Base-by-base conservation (phyloP, 169 alveolate genomes). In the Toxoplasma gondii region DNA sequence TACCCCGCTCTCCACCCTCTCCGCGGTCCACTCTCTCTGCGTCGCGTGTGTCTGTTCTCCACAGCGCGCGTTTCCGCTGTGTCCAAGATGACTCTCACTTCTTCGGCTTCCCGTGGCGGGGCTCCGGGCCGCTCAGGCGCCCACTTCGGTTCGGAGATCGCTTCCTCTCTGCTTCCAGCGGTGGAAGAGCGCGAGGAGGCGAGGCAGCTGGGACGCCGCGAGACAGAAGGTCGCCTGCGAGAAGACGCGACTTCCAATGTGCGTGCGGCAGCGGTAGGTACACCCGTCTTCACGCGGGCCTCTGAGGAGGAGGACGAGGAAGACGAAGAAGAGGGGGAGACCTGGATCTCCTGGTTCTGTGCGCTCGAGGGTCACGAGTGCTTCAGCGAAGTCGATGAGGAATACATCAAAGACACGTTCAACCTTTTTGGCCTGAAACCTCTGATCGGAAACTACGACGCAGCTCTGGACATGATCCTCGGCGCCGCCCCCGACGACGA, bases 321-420 rank as follows among this genome's bases (percentile, higher is more conserved):
- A 17, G 94, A 91, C 5, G 88, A 54, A 19, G 88, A 53, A 31
- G 94, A 84, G 41, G 93, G 74, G 27, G 86, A 44, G 54, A 83
- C 91, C 53, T 99, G 99, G 99, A 98, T 99, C 53, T 98, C 97
- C 70, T 99, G 99, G 99, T 98, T 98, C 96, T 98, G 99, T 91
- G 97, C 97, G 81, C 96, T 99, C 53, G 98, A 98, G 92, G 99
- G 99, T 43, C 98, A 98, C 95, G 98, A 98, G 92, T 98, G 97
- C 95, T 97, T 98, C 69, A 97, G 96, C 31, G 99, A 99, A 95
- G 99, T 99, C 34, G 99, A 99, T 94, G 99, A 98, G 70, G 99
- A 98, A 7, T 98, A 97, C 94, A 97, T 98, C 88, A 96, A 98
- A 94, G 99, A 99, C 95, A 98, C 98, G 88, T 98, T 98, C 95